phyloP scores from a whole-genome alignment of 768 basidiomycete species.

The Macrocybe gigantea region DNA sequence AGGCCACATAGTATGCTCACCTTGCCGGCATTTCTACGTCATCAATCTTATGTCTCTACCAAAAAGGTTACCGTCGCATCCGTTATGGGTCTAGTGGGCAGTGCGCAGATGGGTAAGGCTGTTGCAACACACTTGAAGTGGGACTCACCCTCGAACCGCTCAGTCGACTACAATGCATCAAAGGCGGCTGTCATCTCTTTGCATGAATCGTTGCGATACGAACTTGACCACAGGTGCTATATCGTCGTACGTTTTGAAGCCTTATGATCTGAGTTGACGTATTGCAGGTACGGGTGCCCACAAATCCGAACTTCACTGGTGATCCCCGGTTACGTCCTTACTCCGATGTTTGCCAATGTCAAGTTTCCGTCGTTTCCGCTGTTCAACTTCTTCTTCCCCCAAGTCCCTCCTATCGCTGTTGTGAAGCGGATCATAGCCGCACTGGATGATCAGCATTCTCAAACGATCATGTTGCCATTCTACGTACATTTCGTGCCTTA shows the following conservation, averaged over 20 bases:
- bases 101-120: slow-evolving; percentile 67
- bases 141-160: neutral
- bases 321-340: slow-evolving; percentile 73
- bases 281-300: slow-evolving; percentile 59
- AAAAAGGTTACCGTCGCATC: slow-evolving; percentile 73
- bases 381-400: slow-evolving; percentile 73
- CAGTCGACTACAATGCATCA: slow-evolving; percentile 87
- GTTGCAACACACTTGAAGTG: slow-evolving; percentile 4
- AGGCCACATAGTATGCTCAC: slow-evolving; percentile 77
- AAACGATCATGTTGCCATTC: slow-evolving; percentile 67
- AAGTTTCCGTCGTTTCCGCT: slow-evolving; percentile 41
- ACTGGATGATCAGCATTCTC: slow-evolving; percentile 75
- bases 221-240: slow-evolving; percentile 70
- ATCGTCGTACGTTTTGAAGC: neutral
- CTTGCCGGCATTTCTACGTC: neutral
- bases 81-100: slow-evolving; percentile 63
- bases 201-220: slow-evolving; percentile 81
- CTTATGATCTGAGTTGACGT: neutral
- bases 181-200: slow-evolving; percentile 85
- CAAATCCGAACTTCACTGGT: slow-evolving; percentile 85
- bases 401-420: slow-evolving; percentile 63
- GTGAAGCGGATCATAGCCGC: slow-evolving; percentile 81
- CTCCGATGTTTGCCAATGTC: slow-evolving; percentile 68
- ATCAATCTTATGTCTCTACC: slow-evolving; percentile 7
- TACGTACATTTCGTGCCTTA: slow-evolving; percentile 57